These are phyloP conservation scores for Chenopodium formosanum DNA, from an alignment of 148 eudicot species.

Conservation along the genomic window DNA sequence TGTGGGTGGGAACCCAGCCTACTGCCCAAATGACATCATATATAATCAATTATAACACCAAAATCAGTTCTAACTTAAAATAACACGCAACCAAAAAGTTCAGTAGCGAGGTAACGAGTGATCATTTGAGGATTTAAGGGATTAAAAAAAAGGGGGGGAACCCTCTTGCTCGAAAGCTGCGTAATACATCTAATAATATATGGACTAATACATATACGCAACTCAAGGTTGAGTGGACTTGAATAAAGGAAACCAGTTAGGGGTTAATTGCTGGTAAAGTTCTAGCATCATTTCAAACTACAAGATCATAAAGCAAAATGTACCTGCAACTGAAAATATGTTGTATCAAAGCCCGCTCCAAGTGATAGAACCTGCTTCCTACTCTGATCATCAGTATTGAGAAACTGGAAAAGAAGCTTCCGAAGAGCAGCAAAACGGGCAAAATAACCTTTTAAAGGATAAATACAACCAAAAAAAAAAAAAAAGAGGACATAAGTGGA, in stretches of 20 bases:
- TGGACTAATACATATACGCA: neutral
- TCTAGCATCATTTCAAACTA: neutral
- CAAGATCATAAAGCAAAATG: neutral
- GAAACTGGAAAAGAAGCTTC: slow-evolving; percentile 80
- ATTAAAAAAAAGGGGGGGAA: no score
- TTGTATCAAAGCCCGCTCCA: slow-evolving; percentile 98
- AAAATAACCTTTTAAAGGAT: slow-evolving; percentile 65
- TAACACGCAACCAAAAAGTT: neutral
- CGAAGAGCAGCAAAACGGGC: slow-evolving; percentile 91
- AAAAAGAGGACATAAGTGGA: neutral
- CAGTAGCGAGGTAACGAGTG: neutral
- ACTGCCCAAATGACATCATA: neutral
- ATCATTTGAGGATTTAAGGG: neutral
- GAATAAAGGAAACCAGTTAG: neutral
- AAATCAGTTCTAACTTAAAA: neutral
- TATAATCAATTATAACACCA: neutral
- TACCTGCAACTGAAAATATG: slow-evolving; percentile 94
- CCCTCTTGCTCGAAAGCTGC: neutral
- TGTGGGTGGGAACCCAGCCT: no score
- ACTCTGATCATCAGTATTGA: slow-evolving; percentile 44
- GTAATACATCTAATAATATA: neutral
- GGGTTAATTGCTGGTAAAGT: neutral
- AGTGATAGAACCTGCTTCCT: slow-evolving; percentile 94
- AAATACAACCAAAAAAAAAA: neutral
- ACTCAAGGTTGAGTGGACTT: neutral